These are phyloP conservation scores for Haplosporangium sp. DNA, from an alignment of 371 early-diverging fungal genomes.

Conservation along the genomic window DNA sequence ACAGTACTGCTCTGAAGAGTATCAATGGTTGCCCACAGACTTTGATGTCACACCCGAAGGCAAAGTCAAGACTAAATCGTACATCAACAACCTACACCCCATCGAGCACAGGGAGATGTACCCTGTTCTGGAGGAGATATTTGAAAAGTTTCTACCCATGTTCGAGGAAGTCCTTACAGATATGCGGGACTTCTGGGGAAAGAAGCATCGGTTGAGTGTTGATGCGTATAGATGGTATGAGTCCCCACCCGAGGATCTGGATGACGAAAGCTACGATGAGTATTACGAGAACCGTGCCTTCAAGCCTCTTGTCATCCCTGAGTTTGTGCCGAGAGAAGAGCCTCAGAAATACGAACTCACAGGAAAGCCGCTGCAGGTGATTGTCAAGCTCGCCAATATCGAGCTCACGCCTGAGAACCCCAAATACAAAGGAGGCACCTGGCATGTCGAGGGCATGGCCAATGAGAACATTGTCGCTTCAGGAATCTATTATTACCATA, in stretches of 20 bases:
- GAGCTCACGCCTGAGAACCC: conserved; percentile 69
- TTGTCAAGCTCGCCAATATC: conserved; percentile 72
- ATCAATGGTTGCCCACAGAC: conserved; percentile 69
- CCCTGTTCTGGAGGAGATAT: conserved; percentile 42
- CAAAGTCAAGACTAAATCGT: conserved; percentile 53
- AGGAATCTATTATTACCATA: conserved; percentile 68
- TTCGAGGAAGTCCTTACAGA: conserved; percentile 55
- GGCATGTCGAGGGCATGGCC: conserved; percentile 76
- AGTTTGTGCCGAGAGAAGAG: conserved; percentile 2
- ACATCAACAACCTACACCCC: conserved; percentile 63
- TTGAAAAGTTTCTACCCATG: conserved; percentile 58
- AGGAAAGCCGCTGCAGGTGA: conserved; percentile 64
- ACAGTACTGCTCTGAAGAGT: conserved; percentile 27
- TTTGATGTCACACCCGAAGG: conserved; percentile 57
- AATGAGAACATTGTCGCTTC: conserved; percentile 72
- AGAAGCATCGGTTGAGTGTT: conserved; percentile 14
- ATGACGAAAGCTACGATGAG: background rate
- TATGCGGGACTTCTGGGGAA: conserved; percentile 21
- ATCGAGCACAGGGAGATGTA: conserved; percentile 51
- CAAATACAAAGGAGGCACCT: conserved; percentile 63
- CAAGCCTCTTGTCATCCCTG: conserved; percentile 5
- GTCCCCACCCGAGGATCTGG: conserved; percentile 23
- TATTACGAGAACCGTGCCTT: conserved; percentile 17
- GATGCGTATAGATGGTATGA: conserved; percentile 38
- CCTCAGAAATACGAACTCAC: conserved; percentile 33